Evolutionary conservation across 1,284 basidiomycete species (phyloP).

Genomic region (Tylopilus sp.): DNA sequence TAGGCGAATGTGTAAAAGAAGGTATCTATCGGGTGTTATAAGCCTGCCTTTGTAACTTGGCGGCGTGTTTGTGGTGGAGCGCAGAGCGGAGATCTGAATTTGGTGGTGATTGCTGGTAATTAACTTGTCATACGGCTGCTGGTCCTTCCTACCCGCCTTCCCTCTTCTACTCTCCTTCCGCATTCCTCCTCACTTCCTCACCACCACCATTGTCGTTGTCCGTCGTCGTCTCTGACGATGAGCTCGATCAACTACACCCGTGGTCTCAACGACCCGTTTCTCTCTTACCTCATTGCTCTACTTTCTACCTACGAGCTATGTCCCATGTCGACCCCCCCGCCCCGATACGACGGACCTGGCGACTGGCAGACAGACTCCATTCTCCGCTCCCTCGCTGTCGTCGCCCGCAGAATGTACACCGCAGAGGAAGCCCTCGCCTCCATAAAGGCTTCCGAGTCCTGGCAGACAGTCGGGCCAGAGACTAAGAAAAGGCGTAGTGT

Average conservation of each 20-base stretch:
- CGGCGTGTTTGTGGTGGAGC: no score
- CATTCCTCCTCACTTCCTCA: conserved; percentile 14
- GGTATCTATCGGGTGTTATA: conserved; percentile 8
- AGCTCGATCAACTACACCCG: conserved; percentile 37
- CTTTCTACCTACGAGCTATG: conserved; percentile 61
- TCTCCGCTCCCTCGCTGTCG: conserved; percentile 58
- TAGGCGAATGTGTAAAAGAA: conserved; percentile 41
- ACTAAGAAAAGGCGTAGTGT: conserved; percentile 59
- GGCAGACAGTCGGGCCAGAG: conserved; percentile 48
- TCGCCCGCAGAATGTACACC: conserved; percentile 65
- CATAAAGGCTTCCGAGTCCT: conserved; percentile 50
- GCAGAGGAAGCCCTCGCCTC: conserved; percentile 59
- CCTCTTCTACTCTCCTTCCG: background rate
- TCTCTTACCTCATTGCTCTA: conserved; percentile 57
- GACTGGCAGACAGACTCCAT: conserved; percentile 73
- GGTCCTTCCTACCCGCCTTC: conserved; percentile 1
- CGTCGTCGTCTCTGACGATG: conserved; percentile 39
- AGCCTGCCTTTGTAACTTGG: background rate
- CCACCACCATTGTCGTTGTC: conserved; percentile 11
- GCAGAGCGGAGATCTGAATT: conserved; percentile 18
- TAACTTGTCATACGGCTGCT: conserved; percentile 12
- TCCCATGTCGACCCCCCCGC: conserved; percentile 58
- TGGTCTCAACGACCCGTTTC: conserved; percentile 48
- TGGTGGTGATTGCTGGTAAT: conserved; percentile 14
- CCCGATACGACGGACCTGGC: conserved; percentile 66